Evolutionary conservation across 2,329 filamentous ascomycete genomes (phyloP), one percentile per base, ranked within the genome.

Genomic region (Penicillium sp.): DNA sequence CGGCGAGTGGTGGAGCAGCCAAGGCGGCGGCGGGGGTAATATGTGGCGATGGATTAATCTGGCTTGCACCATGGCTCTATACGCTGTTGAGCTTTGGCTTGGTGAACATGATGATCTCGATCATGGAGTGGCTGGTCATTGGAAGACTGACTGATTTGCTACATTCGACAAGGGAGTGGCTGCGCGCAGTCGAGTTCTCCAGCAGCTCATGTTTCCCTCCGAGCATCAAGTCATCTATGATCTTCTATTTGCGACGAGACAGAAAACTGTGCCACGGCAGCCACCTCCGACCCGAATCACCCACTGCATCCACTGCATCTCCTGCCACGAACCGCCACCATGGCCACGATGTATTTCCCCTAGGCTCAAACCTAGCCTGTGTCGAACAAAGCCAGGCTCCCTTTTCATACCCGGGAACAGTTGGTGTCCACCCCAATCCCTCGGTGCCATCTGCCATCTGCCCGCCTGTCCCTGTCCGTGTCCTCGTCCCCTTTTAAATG

Each of bases 11-110:
- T 97, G 92, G 91, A 92, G 87, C 2, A 86, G 89, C 45, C 87
- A 92, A 64, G 90, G 90, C 13, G 90, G 89, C 5, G 90, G 86
- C 3, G 91, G 90, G 10, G 90, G 91, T 15, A 95, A 94, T 67
- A 82, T 89, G 15, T 96, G 91, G 90, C 83, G 92, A 48, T 97
- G 94, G 94, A 83, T 94, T 62, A 99, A 99, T 63, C 81, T 97
- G 34, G 89, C 87, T 5, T 85, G 87, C 43, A 97, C 92, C 0
- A 95, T 97, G 88, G 82, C 83, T 6, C 76, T 97, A 13, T 99
- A 99, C 69, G 88, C 91, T 3, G 80, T 97, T 36, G 94, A 99
- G 74, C 77, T 97, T 47, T 93, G 92, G 66, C 82, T 97, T 9
- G 90, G 91, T 18, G 88, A 88, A 59, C 68, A 74, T 46, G 73